Base-by-base conservation (phyloP, 2,329 filamentous ascomycete genomes). In the Ascosphaera apis region DNA sequence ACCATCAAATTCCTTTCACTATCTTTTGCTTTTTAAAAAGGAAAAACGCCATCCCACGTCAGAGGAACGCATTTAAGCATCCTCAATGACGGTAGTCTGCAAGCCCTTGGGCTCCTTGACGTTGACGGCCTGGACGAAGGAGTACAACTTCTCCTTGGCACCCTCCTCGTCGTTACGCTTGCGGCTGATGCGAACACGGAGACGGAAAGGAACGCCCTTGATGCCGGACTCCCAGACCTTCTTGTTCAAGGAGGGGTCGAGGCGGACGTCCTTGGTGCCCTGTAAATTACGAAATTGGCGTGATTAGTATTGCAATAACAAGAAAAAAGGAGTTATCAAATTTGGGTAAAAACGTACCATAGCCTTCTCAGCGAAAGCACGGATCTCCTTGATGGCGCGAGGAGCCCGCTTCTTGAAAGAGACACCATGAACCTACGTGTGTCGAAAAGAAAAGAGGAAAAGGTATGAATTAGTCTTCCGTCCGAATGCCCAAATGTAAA, bases 121-220 rank as follows among this genome's bases (percentile, higher is more conserved):
- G 66, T 93, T 93, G 61, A 98, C 88, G 53, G 88, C 88, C 76
- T 98, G 86, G 52, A 98, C 88, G 67, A 92, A 93, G 64, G 79
- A 88, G 78, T 95, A 98, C 49, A 98, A 76, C 74, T 91, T 92
- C 76, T 98, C 82, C 72, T 92, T 92, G 61, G 91, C 88, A 55
- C 81, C 82, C 69, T 98, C 88, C 72, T 95, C 88, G 64, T 98
- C 88, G 69, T 98, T 98, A 75, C 88, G 82, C 76, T 91, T 91
- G 66, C 88, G 82, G 59, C 83, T 92, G 67, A 98, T 93, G 67
- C 91, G 83, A 58, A 98, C 76, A 56, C 88, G 86, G 53, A 98
- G 72, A 65, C 91, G 78, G 79, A 77, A 95, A 51, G 86, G 82
- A 50, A 93, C 84, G 57, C 88, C 91, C 80, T 95, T 98, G 71